Conservation (phyloP, 352 stramenopile genomes). For the Globisporangium viniferum region DNA sequence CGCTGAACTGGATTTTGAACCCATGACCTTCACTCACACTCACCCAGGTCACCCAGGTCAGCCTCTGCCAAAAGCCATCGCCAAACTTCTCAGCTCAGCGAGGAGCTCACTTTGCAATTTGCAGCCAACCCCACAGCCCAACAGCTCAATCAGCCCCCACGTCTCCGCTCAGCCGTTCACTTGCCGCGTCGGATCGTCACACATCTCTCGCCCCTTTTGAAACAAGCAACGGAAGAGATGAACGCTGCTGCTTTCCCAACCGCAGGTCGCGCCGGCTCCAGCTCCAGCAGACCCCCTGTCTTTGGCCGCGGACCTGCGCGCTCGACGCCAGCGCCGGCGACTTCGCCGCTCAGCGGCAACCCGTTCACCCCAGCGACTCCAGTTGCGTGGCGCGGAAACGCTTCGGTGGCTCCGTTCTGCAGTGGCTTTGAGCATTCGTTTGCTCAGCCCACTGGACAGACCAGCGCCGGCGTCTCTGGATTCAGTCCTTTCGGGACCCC, state of each 20-base stretch:
- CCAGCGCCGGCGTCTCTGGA: background rate
- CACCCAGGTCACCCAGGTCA: background rate
- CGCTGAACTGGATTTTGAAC: background rate
- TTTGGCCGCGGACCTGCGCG: background rate
- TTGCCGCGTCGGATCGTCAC: background rate
- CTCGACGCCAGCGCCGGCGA: background rate
- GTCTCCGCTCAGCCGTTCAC: background rate
- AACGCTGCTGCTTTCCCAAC: background rate
- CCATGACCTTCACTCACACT: background rate
- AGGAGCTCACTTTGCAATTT: conserved; percentile 22
- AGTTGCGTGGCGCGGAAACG: conserved; percentile 1
- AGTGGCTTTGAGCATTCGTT: background rate
- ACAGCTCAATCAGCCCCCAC: background rate
- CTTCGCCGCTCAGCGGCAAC: background rate
- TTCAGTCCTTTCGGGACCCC: background rate
- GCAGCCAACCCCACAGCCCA: conserved; percentile 1
- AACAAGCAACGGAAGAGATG: background rate
- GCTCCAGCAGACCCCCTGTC: conserved; percentile 5
- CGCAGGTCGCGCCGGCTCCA: background rate
- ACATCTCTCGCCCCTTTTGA: background rate
- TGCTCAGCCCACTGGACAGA: background rate
- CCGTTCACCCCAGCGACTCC: background rate
- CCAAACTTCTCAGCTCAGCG: background rate
- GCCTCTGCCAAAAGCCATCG: background rate
- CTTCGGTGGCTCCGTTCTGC: background rate